Base-by-base conservation (phyloP, 2,329 filamentous ascomycete genomes). In the Ilyonectria mors-panacis region DNA sequence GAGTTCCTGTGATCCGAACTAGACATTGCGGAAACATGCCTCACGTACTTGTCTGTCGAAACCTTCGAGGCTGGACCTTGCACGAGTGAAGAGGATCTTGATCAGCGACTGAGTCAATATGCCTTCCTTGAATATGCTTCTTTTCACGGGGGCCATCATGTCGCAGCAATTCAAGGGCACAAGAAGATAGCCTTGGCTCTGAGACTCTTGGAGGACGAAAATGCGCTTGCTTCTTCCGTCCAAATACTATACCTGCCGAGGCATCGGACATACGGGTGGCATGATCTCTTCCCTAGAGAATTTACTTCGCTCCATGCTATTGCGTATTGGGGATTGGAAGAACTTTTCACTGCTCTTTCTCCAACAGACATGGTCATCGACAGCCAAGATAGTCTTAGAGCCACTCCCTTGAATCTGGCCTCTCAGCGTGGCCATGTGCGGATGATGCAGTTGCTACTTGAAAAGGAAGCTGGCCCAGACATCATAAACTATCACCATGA, bases 321-420 rank as follows among this genome's bases (percentile, higher is more conserved):
- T 30, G 45, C 66, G 23, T 66, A 68, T 45, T 68, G 66, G 66
- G 66, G 66, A 33, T 50, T 68, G 23, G 63, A 68, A 15, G 51
- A 51, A 6, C 8, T 65, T 2, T 51, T 68, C 35, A 45, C 19
- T 3, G 23, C 53, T 19, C 3, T 63, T 30, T 30, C 39, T 10
- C 28, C 15, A 51, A 37, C 28, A 45, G n/a, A 45, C 58, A 33
- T n/a, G 26, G 30, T 53, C 15, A 28, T 55, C 28, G 42, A 64
- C 42, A 42, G 55, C 12, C 45, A 58, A 54, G 65, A 67, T 51
- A 67, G 65, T 44, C 30, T 59, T 28, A 55, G 60, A 28, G 55
- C 23, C 35, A 60, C 65, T 19, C 47, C 59, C n/a, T 35, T 67
- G 44, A 55, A 60, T 12, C 39, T 67, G 51, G 45, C 37, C 17